Conservation (phyloP, 106 monocot genomes). For the Amphibolis antarctica region DNA sequence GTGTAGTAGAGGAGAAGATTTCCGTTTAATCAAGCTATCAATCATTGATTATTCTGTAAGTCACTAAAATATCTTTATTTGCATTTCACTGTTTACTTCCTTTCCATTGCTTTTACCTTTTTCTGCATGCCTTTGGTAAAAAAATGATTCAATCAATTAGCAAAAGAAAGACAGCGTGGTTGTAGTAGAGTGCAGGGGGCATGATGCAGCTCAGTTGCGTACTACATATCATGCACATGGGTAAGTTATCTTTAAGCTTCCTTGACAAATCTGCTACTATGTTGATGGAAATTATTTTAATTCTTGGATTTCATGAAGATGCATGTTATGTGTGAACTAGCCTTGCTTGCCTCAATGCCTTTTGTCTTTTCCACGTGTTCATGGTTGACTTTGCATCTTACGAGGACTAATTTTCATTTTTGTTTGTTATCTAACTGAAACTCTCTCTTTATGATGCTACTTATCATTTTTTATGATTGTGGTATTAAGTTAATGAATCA, state of each 20-base stretch:
- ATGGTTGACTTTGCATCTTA: too few relatives aligned
- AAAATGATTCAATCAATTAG: conserved; percentile 14
- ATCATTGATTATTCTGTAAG: conserved; percentile 82
- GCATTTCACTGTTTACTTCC: neutral
- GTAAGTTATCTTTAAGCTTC: conserved; percentile 26
- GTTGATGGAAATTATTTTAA: neutral
- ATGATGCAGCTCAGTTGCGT: conserved; percentile 85
- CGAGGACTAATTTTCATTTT: too few relatives aligned
- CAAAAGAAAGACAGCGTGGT: conserved; percentile 59
- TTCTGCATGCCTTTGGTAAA: neutral
- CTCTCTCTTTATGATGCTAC: too few relatives aligned
- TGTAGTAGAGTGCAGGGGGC: conserved; percentile 83
- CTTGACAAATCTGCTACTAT: neutral
- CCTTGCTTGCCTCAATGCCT: too few relatives aligned
- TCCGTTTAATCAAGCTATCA: conserved; percentile 83
- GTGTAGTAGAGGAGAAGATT: conserved; percentile 95
- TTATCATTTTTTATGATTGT: too few relatives aligned
- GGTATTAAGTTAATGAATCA: too few relatives aligned
- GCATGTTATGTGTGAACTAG: too few relatives aligned
- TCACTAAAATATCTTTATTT: neutral
- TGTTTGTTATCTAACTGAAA: too few relatives aligned
- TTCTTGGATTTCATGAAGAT: too few relatives aligned
- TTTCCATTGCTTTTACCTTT: neutral
- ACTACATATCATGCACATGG: conserved; percentile 74
- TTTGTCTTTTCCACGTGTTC: too few relatives aligned